Percentiles rank a stretch among this genome's conserved stretches.
Evolutionary conservation across 345 rosid genomes (phyloP).

Genomic region (Populus alba): DNA sequence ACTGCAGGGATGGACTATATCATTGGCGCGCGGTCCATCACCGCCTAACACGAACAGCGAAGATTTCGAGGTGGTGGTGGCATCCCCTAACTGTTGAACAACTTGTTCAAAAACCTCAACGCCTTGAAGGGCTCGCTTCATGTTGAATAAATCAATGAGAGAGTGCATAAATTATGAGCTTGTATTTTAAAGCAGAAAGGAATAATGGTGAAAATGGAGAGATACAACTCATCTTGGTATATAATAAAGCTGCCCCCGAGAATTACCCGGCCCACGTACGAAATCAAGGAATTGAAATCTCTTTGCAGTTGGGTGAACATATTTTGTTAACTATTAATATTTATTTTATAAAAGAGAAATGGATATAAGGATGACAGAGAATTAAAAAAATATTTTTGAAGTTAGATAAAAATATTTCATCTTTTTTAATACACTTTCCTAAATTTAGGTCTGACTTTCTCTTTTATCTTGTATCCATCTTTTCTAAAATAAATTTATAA

Average conservation of each 20-base stretch:
- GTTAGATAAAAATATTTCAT: too few species aligned
- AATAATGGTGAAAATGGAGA: not conserved
- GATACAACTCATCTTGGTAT: not conserved
- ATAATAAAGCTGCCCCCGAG: not conserved
- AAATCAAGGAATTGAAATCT: not conserved
- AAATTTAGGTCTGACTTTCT: too few species aligned
- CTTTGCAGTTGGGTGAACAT: not conserved
- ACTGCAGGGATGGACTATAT: not conserved
- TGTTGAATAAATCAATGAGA: not conserved
- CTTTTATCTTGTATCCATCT: too few species aligned
- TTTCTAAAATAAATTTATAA: too few species aligned
- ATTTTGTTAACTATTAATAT: too few species aligned
- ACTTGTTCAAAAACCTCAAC: not conserved
- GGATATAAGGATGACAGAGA: too few species aligned
- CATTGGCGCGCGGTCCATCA: not conserved
- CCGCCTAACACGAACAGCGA: constrained; percentile 1
- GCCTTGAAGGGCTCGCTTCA: not conserved
- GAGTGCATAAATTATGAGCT: not conserved
- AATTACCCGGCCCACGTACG: not conserved
- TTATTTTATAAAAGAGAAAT: too few species aligned
- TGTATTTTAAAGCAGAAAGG: not conserved
- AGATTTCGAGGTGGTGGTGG: not conserved
- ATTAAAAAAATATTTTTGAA: too few species aligned
- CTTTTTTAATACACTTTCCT: too few species aligned
- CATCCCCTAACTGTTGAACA: not conserved